Evolutionary conservation across 176 grass and related monocot species (phyloP).

Genomic region (Rhynchospora breviuscula): DNA sequence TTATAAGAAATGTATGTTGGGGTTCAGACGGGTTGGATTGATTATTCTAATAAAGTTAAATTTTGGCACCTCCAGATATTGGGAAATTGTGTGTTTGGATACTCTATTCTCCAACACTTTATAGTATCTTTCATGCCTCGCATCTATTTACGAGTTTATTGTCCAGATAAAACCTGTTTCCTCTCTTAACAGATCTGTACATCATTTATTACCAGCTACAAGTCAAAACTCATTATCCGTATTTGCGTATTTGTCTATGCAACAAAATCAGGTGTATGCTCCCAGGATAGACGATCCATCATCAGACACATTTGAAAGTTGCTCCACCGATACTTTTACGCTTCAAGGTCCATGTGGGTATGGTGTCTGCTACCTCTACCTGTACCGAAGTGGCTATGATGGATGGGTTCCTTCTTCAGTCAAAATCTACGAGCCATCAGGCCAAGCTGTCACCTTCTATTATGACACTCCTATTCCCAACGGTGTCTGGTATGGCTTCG

Average conservation of each 20-base stretch:
- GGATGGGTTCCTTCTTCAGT: conserved; percentile 74
- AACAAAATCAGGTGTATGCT: conserved; percentile 48
- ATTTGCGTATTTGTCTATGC: background rate
- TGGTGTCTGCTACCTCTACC: conserved; percentile 84
- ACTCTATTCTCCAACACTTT: background rate
- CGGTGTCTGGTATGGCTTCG: conserved; percentile 64
- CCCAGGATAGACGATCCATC: conserved; percentile 40
- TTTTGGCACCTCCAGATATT: background rate
- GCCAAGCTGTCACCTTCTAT: conserved; percentile 57
- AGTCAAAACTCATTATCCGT: background rate
- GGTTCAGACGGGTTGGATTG: background rate
- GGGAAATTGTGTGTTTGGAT: background rate
- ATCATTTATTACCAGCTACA: background rate
- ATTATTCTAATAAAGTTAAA: background rate
- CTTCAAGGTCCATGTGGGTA: conserved; percentile 68
- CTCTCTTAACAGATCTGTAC: background rate
- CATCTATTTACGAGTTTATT: background rate
- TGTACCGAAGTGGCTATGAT: conserved; percentile 42
- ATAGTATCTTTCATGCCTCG: background rate
- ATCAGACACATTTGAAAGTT: conserved; percentile 48
- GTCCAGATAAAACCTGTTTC: background rate
- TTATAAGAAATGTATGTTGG: background rate
- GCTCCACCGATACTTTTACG: conserved; percentile 71
- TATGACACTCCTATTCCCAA: conserved; percentile 46
- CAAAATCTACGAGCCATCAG: conserved; percentile 52